These are phyloP conservation scores for Zanthoxylum bungeanum DNA, from an alignment of 345 rosid genomes.

Conservation along the genomic window DNA sequence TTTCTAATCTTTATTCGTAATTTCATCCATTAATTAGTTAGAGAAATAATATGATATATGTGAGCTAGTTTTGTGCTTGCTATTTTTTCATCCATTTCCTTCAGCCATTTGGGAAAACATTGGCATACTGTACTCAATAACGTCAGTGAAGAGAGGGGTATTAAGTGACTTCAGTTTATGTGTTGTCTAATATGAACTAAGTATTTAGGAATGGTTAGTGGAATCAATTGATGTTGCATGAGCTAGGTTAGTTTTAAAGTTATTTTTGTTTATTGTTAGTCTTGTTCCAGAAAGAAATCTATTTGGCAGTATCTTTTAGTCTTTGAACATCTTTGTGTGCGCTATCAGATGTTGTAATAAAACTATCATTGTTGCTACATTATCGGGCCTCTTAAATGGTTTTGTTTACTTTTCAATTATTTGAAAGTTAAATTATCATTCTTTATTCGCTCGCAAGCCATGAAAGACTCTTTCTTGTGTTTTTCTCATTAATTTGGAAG, in stretches of 20 bases:
- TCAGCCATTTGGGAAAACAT: background rate
- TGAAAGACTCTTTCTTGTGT: background rate
- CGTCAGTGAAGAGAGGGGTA: background rate
- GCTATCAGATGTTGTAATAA: background rate
- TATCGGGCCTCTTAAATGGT: background rate
- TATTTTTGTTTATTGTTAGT: background rate
- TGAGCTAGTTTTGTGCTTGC: background rate
- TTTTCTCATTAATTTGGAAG: background rate
- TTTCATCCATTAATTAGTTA: background rate
- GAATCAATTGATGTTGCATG: no score
- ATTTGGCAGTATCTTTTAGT: background rate
- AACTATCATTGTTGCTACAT: background rate
- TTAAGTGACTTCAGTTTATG: no score
- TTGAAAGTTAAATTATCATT: background rate
- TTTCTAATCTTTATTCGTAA: background rate
- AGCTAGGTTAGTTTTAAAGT: no score
- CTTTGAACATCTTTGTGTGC: background rate
- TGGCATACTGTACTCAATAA: background rate
- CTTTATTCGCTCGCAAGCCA: background rate
- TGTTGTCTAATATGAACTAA: background rate
- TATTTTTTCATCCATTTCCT: background rate
- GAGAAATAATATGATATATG: background rate
- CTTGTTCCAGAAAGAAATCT: background rate
- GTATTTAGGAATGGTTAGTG: no score
- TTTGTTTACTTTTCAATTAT: background rate